Evolutionary conservation across 495 filamentous ascomycete species (phyloP).

Genomic region (Apiosordaria backusii): DNA sequence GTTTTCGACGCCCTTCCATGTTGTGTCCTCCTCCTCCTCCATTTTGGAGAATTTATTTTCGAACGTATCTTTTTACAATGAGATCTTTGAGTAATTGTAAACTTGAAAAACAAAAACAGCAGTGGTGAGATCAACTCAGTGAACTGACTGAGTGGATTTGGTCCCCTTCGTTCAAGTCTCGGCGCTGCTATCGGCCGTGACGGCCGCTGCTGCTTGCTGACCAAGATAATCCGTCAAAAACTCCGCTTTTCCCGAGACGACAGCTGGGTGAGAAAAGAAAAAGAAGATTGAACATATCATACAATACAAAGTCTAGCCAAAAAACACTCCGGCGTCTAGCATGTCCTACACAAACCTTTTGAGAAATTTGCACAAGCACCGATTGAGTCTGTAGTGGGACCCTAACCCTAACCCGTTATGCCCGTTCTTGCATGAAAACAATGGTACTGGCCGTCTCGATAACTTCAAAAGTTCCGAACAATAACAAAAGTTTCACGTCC

Average conservation of each 20-base stretch:
- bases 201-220: neutral
- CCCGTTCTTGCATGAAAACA: too few relatives aligned
- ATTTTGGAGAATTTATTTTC: conserved; percentile 1
- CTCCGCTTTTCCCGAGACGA: neutral
- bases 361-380: neutral
- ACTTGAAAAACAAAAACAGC: neutral
- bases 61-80: neutral
- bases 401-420: neutral
- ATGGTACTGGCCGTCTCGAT: too few relatives aligned
- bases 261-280: neutral
- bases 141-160: neutral
- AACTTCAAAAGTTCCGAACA: too few relatives aligned
- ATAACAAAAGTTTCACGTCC: too few relatives aligned
- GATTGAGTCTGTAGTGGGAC: neutral
- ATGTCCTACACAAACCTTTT: neutral
- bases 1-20: conserved; percentile 59
- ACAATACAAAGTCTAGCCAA: neutral
- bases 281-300: neutral
- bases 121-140: neutral
- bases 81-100: neutral
- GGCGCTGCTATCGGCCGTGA: neutral
- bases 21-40: conserved; percentile 25
- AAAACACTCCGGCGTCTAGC: neutral
- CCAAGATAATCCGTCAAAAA: neutral
- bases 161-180: neutral